A percentile compares a stretch with the other conserved stretches of the same genome.
Conservation (phyloP, 2,329 filamentous ascomycete species). For the Verticillium klebahnii region DNA sequence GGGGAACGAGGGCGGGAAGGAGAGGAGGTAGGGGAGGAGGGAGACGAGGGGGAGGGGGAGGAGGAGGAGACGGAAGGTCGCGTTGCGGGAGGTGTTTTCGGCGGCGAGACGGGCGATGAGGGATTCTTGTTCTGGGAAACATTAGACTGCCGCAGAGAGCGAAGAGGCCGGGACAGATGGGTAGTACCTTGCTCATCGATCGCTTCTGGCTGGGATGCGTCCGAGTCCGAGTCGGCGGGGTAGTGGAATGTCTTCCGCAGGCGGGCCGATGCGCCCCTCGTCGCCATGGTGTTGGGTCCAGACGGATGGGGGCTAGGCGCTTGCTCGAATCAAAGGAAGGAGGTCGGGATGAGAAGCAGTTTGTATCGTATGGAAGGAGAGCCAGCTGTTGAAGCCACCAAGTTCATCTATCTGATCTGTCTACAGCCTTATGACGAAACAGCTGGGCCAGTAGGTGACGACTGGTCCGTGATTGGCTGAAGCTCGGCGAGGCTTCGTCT, state of each 20-base stretch:
- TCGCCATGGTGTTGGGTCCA: conserved; percentile 6
- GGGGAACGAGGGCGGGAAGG: conserved; percentile 27
- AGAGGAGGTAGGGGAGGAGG: conserved; percentile 45
- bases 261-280: conserved; percentile 42
- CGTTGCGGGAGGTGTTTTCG: conserved; percentile 54
- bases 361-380: background rate
- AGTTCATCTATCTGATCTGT: background rate
- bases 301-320: background rate
- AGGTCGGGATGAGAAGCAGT: background rate
- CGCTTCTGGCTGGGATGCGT: conserved; percentile 50
- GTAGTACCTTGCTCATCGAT: conserved; percentile 69
- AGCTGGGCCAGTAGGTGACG: background rate
- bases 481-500: background rate
- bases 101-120: conserved; percentile 52
- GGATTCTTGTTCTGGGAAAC: conserved; percentile 54
- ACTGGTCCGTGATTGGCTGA: background rate
- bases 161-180: background rate
- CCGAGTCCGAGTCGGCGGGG: conserved; percentile 55
- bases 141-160: conserved; percentile 3
- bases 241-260: conserved; percentile 76
- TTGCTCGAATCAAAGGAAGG: no score
- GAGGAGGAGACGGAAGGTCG: conserved; percentile 53
- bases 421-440: conserved; percentile 1
- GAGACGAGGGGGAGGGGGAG: conserved; percentile 55
- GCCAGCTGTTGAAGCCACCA: background rate